Evolutionary conservation across 352 stramenopile genomes (phyloP).

Genomic region (Pythium pyrilobum): DNA sequence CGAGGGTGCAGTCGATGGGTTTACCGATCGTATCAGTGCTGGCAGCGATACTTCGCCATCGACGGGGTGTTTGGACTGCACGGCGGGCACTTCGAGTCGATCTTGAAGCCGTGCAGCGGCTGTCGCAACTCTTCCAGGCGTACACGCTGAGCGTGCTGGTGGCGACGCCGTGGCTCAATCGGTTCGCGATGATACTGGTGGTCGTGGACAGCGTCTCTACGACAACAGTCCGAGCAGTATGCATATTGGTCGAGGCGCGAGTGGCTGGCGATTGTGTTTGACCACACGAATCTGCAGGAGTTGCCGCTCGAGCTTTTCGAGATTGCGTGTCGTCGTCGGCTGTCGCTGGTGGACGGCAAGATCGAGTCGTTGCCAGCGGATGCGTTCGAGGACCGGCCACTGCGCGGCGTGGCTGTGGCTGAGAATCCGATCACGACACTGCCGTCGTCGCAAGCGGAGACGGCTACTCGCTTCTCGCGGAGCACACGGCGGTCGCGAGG

Average conservation of each 20-base stretch:
- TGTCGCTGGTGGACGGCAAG: not conserved
- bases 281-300: constrained; percentile 1
- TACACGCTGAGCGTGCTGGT: constrained; percentile 7
- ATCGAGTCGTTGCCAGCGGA: not conserved
- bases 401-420: not conserved
- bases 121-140: too few relatives aligned
- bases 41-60: too few relatives aligned
- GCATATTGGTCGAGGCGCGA: not conserved
- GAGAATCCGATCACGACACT: not conserved
- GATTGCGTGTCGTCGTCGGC: not conserved
- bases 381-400: not conserved
- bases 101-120: too few relatives aligned
- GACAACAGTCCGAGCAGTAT: not conserved
- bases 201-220: constrained; percentile 11
- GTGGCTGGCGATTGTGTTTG: constrained; percentile 5
- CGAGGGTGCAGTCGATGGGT: too few relatives aligned
- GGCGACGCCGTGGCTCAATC: constrained; percentile 13
- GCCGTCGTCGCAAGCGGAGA: not conserved
- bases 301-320: not conserved
- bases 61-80: too few relatives aligned
- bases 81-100: too few relatives aligned
- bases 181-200: constrained; percentile 5
- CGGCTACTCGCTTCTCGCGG: not conserved
- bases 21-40: too few relatives aligned
- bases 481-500: not conserved